These are phyloP conservation scores for Quercus tomentella DNA, from an alignment of 331 rosid species.

Conservation along the genomic window DNA sequence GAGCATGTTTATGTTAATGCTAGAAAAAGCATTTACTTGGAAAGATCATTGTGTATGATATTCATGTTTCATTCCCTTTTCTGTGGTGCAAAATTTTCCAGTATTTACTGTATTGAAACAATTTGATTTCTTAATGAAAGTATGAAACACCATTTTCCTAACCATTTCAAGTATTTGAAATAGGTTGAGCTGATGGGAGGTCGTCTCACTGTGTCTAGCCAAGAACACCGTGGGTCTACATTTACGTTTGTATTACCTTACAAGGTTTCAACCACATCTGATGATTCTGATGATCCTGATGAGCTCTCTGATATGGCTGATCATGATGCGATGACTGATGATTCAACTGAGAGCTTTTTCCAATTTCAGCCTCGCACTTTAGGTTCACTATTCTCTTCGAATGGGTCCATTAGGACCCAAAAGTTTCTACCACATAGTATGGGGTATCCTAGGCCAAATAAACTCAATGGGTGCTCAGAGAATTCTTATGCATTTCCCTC, in stretches of 20 bases:
- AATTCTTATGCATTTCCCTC: conserved; percentile 35
- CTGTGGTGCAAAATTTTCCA: not conserved
- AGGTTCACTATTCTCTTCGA: conserved; percentile 74
- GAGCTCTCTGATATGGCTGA: conserved; percentile 59
- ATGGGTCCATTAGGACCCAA: conserved; percentile 55
- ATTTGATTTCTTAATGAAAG: not conserved
- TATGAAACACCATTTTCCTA: not conserved
- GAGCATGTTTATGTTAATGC: not conserved
- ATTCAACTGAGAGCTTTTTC: conserved; percentile 63
- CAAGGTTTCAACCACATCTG: conserved; percentile 61
- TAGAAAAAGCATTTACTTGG: not conserved
- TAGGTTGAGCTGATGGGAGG: conserved; percentile 99
- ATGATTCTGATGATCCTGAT: conserved; percentile 62
- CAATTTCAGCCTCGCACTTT: conserved; percentile 88
- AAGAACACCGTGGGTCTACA: conserved; percentile 73
- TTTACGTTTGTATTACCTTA: conserved; percentile 85
- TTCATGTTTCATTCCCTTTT: not conserved
- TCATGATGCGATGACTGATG: conserved; percentile 48
- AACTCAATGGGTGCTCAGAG: conserved; percentile 46
- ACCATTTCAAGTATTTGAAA: conserved; percentile 17
- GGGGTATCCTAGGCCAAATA: conserved; percentile 37
- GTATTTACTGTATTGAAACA: not conserved
- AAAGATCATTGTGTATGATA: not conserved
- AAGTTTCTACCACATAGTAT: conserved; percentile 42
- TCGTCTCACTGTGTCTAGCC: conserved; percentile 74